These are phyloP conservation scores for Trichoderma atroviride DNA, from an alignment of 2,329 filamentous ascomycete species.

Conservation along the genomic window DNA sequence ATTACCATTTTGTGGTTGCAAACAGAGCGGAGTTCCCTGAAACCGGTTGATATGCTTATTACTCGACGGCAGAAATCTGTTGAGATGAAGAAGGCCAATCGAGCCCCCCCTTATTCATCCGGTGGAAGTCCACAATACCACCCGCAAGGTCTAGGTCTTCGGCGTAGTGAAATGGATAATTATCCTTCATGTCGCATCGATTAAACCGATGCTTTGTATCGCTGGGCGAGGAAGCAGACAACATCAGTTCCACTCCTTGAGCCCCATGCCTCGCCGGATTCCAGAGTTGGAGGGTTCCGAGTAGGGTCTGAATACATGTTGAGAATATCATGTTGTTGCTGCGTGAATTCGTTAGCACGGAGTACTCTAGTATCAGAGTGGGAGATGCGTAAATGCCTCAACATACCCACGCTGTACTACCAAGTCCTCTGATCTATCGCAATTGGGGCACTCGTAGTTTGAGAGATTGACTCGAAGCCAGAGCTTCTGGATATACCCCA, in stretches of 20 bases:
- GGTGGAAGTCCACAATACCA: conserved; percentile 4
- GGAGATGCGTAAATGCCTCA: neutral
- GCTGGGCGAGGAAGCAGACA: conserved; percentile 18
- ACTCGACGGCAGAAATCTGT: neutral
- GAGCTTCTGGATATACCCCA: conserved; percentile 1
- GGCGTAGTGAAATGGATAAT: conserved; percentile 18
- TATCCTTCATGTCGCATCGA: conserved; percentile 8
- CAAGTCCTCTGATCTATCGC: conserved; percentile 4
- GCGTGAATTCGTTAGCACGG: neutral
- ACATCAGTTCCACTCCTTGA: neutral
- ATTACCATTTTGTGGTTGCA: neutral
- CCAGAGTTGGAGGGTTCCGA: conserved; percentile 12
- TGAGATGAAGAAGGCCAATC: neutral
- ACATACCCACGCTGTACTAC: conserved; percentile 8
- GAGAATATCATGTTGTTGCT: conserved; percentile 17
- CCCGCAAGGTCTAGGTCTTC: conserved; percentile 11
- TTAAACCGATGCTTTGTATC: conserved; percentile 17
- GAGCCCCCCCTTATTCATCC: too few relatives aligned
- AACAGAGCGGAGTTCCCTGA: conserved; percentile 6
- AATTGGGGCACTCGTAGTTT: conserved; percentile 1
- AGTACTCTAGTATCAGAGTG: neutral
- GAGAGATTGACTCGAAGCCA: conserved; percentile 6
- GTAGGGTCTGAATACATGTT: conserved; percentile 11
- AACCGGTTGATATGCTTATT: neutral
- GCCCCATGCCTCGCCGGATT: conserved; percentile 1